Evolutionary conservation across 176 grass and related monocot species (phyloP), one percentile per base, ranked within the genome.

Genomic region (Juncus effusus): DNA sequence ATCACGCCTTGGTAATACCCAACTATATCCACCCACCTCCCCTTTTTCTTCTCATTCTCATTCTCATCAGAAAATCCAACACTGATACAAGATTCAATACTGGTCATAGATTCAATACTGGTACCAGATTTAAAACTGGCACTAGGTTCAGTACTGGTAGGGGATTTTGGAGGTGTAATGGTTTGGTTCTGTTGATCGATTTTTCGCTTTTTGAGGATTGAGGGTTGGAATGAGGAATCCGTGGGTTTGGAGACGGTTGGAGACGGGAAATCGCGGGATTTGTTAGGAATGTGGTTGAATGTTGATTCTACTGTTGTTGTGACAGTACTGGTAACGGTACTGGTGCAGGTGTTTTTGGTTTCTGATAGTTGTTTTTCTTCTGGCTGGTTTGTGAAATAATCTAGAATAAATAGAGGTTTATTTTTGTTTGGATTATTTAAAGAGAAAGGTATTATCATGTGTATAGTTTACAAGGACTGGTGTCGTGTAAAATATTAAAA

Each of bases 251-350:
- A 97, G 35, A 82, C 10, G 72, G 67, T 65, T 38, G 81, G 71
- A 63, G 60, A 77, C 16, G 88, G 93, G 10, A 92, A 89, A 63
- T 74, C 84, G 69, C 75, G 85, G 7, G 85, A 97, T 67, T 92
- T 97, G 65, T 82, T 92, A 42, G 87, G 82, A 76, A 97, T 92
- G 80, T 97, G 93, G 71, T 89, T 77, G 40, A 97, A 97, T 69
- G 91, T 82, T 38, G 66, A 72, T 54, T 68, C 70, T 38, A 52
- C 60, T 7, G 63, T 82, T 7, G 63, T 82, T 1, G 55, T 47
- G 9, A 5, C 2, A 6, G 44, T 47, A 47, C 44, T 9, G 44
- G 44, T 9, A 47, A 5, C 9, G 44, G 9, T 47, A 47, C 9
- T 47, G 44, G 44, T 47, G 9, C 44, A 5, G 9, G 9, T 72